These are phyloP conservation scores for Combretum micranthum DNA, from an alignment of 345 rosid species.

Conservation along the genomic window DNA sequence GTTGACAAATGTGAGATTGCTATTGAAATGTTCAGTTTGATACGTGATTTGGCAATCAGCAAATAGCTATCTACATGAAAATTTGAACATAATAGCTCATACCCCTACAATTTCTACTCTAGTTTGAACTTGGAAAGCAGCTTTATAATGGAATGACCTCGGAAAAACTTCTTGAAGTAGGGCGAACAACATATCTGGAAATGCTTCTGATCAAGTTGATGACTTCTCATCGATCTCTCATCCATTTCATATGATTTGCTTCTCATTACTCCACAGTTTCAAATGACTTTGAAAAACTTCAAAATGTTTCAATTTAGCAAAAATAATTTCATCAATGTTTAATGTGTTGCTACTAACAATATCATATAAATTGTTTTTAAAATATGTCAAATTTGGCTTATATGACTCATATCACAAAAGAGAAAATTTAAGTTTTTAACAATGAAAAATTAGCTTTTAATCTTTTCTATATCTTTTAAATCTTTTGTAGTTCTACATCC, in stretches of 20 bases:
- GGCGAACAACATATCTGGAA: slow-evolving; percentile 55
- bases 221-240: slow-evolving; percentile 48
- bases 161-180: slow-evolving; percentile 44
- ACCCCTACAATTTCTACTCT: slow-evolving; percentile 36
- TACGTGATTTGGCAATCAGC: not conserved
- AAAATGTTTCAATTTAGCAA: too few relatives aligned
- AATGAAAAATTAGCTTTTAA: too few relatives aligned
- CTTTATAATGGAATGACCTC: slow-evolving; percentile 34
- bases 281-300: too few relatives aligned
- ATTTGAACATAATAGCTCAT: slow-evolving; percentile 9
- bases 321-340: too few relatives aligned
- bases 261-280: not conserved
- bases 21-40: not conserved
- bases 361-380: too few relatives aligned
- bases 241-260: slow-evolving; percentile 11
- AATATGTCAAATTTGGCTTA: too few relatives aligned
- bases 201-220: slow-evolving; percentile 40
- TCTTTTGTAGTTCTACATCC: too few relatives aligned
- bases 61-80: not conserved
- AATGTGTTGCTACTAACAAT: too few relatives aligned
- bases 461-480: too few relatives aligned
- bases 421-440: too few relatives aligned
- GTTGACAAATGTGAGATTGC: not conserved
- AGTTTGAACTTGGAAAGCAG: slow-evolving; percentile 33
- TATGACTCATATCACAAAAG: too few relatives aligned